These are phyloP conservation scores for Ceriops tagal DNA, from an alignment of 345 rosid species.

Conservation along the genomic window DNA sequence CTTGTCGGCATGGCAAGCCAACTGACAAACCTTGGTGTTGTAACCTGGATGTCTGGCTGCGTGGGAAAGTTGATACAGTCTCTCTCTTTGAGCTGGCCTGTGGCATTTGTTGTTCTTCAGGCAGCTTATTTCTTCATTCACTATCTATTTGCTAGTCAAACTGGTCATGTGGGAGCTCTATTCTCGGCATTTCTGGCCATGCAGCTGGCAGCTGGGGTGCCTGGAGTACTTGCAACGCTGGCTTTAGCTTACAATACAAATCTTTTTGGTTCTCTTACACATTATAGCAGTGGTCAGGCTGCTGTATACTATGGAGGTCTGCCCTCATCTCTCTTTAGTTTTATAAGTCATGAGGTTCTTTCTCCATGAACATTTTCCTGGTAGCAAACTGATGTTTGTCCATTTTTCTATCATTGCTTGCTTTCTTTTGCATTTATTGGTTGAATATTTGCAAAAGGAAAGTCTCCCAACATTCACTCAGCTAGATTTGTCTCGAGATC, in stretches of 20 bases:
- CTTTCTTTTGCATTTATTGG: background rate
- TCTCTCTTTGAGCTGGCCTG: conserved; percentile 87
- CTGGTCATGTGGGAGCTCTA: conserved; percentile 91
- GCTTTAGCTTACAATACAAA: conserved; percentile 89
- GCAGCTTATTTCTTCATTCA: conserved; percentile 91
- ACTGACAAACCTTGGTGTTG: conserved; percentile 79
- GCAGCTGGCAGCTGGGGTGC: conserved; percentile 91
- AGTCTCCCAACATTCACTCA: background rate
- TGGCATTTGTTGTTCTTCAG: conserved; percentile 79
- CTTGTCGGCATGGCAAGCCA: conserved; percentile 97
- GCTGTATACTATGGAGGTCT: conserved; percentile 96
- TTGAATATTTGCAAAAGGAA: background rate
- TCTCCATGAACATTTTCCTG: background rate
- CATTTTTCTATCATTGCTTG: background rate
- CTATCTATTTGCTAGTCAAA: conserved; percentile 95
- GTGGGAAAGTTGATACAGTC: conserved; percentile 66
- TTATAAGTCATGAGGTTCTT: background rate
- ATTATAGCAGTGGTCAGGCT: conserved; percentile 97
- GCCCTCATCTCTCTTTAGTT: background rate
- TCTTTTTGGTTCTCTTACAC: conserved; percentile 93
- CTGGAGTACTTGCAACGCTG: conserved; percentile 67
- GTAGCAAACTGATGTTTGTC: background rate
- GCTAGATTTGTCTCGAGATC: background rate
- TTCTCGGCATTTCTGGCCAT: conserved; percentile 98
- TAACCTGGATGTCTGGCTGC: conserved; percentile 77